Evolutionary conservation across 2,329 filamentous ascomycete genomes (phyloP).

Genomic region (Colletotrichum agaves): DNA sequence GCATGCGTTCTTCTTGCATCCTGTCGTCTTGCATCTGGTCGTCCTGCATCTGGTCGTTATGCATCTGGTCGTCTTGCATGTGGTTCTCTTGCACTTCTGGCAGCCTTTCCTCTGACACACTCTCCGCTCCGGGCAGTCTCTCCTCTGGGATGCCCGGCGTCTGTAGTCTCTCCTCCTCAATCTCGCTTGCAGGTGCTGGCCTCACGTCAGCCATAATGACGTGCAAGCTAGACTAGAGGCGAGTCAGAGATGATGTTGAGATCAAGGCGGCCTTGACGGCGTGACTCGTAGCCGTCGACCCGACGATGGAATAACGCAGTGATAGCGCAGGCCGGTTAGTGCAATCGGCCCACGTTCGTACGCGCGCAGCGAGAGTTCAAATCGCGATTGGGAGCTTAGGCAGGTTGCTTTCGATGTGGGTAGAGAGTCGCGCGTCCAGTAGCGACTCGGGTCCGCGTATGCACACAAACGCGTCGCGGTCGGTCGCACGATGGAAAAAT

Average conservation of each 20-base stretch:
- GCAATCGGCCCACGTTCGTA: too few relatives aligned
- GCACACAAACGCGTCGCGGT: constrained; percentile 28
- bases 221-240: not conserved
- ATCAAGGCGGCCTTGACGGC: too few relatives aligned
- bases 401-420: not conserved
- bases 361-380: not conserved
- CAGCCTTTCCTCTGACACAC: not conserved
- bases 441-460: constrained; percentile 19
- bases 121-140: not conserved
- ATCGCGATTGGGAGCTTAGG: not conserved
- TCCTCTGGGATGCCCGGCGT: constrained; percentile 15
- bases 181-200: constrained; percentile 25
- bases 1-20: constrained; percentile 20
- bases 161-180: constrained; percentile 28
- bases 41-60: not conserved
- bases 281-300: too few relatives aligned
- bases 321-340: too few relatives aligned
- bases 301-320: too few relatives aligned
- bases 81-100: not conserved
- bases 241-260: too few relatives aligned
- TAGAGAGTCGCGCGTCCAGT: not conserved
- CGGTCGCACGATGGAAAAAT: constrained; percentile 9
- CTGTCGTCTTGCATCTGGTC: not conserved
- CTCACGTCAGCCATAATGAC: constrained; percentile 12
- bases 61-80: not conserved